Base-by-base conservation (phyloP, 2,329 filamentous ascomycete genomes). In the Neofusicoccum kwambonambiense region DNA sequence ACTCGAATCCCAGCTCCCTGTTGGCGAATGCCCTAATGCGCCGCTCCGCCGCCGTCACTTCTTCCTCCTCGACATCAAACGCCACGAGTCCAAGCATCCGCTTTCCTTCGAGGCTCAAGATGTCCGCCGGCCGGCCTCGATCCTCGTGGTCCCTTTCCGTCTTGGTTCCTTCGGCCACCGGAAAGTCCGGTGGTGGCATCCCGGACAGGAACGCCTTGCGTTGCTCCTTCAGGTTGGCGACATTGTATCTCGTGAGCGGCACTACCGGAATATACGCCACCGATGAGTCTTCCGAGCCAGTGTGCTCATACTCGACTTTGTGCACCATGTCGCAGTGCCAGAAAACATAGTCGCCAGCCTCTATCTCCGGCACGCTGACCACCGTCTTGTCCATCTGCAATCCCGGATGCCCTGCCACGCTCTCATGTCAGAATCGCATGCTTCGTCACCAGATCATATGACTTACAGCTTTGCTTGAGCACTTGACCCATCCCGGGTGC, bases 371-470 rank as follows among this genome's bases (percentile, higher is more conserved):
- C 37, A 72, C 69, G 7, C 68, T 67, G 15, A 72, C 61, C 13
- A 70, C 51, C 15, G 57, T 62, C 42, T 65, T 67, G 3, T 70
- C 67, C 56, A 71, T 52, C 2, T 51, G 37, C 12, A 72, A 44
- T 60, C 70, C 68, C 6, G 70, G 70, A 54, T 66, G 3, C 75
- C 75, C 15, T 72, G 67, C 76, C 76, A 77, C 19, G 69, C 69
- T 58, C 79, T 74, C 9, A 70, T 75, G 57, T 69, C 69, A 4
- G 79, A 78, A 70, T 82, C 77, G 75, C 77, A 82, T 27, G 70
- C 70, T 69, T 82, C 80, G 2, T 80, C 81, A 2, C 79, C 81
- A 62, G 82, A 11, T 15, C 2, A 6, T 15, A 6, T n/a, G 13
- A 17, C 41, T n/a, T 44, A 44, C 41, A 44, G 41, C 41, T 64